phyloP scores from a whole-genome alignment of 1,284 basidiomycete species.

The Nidula niveotomentosa region DNA sequence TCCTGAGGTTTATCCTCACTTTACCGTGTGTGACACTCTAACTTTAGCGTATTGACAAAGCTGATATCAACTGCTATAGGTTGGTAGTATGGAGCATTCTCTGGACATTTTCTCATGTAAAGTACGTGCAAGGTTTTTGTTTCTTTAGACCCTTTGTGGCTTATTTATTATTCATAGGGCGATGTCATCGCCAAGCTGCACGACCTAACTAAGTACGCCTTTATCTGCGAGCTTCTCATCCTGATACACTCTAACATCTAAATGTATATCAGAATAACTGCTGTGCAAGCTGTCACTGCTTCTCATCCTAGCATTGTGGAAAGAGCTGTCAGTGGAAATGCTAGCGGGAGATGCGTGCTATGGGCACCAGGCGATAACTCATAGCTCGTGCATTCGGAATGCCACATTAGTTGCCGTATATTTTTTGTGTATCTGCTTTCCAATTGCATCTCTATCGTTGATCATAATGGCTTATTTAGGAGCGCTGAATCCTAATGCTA shows the following conservation, averaged over 20 bases:
- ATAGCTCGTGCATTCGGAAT: background rate
- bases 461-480: too few relatives aligned
- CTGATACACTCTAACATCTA: conserved; percentile 5
- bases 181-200: conserved; percentile 61
- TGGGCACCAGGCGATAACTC: conserved; percentile 58
- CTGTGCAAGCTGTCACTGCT: conserved; percentile 82
- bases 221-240: conserved; percentile 1
- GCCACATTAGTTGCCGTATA: too few relatives aligned
- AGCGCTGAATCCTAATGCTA: too few relatives aligned
- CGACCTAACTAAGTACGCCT: conserved; percentile 52
- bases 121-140: conserved; percentile 28
- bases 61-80: conserved; percentile 33
- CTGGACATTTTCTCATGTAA: conserved; percentile 72
- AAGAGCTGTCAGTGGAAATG: conserved; percentile 74
- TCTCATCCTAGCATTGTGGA: conserved; percentile 78
- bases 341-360: conserved; percentile 72
- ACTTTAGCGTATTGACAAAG: background rate
- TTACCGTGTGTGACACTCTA: conserved; percentile 53
- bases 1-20: conserved; percentile 76
- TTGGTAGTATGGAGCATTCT: conserved; percentile 77
- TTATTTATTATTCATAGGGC: conserved; percentile 40
- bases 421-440: too few relatives aligned
- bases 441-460: too few relatives aligned
- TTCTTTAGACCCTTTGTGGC: background rate
- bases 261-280: conserved; percentile 59